phyloP scores from a whole-genome alignment of 345 rosid species.

The Reutealis trisperma region DNA sequence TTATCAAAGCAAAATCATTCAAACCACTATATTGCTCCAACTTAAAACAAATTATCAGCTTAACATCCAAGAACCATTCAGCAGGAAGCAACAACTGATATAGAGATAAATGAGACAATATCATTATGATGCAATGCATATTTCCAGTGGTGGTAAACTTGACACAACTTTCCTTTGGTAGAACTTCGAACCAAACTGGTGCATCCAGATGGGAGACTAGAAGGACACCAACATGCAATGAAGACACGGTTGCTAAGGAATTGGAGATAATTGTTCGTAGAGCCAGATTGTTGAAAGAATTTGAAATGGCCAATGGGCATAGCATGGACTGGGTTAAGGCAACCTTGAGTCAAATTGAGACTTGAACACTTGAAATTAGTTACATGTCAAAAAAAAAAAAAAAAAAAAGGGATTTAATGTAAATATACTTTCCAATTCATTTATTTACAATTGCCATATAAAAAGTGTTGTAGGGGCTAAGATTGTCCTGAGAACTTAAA shows the following conservation, averaged over 20 bases:
- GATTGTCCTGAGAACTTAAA: background rate
- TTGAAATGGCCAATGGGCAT: background rate
- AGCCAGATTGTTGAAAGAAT: background rate
- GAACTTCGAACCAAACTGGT: background rate
- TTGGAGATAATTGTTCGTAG: background rate
- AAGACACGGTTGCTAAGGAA: background rate
- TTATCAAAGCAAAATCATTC: constrained; percentile 13
- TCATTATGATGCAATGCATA: no score
- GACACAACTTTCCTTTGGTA: background rate
- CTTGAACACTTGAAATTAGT: background rate
- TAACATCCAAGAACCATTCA: no score
- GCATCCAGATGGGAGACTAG: background rate
- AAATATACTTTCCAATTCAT: background rate
- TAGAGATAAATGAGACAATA: no score
- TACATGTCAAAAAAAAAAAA: background rate
- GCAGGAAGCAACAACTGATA: no score
- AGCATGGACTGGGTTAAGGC: background rate
- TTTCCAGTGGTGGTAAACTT: no score
- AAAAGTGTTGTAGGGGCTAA: background rate
- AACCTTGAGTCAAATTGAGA: background rate
- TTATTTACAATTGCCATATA: background rate
- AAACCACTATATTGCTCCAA: background rate
- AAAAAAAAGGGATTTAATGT: background rate
- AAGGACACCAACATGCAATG: background rate
- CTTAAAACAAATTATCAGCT: background rate